Conservation (phyloP, 306 rosid genomes). For the Castanea crenata region DNA sequence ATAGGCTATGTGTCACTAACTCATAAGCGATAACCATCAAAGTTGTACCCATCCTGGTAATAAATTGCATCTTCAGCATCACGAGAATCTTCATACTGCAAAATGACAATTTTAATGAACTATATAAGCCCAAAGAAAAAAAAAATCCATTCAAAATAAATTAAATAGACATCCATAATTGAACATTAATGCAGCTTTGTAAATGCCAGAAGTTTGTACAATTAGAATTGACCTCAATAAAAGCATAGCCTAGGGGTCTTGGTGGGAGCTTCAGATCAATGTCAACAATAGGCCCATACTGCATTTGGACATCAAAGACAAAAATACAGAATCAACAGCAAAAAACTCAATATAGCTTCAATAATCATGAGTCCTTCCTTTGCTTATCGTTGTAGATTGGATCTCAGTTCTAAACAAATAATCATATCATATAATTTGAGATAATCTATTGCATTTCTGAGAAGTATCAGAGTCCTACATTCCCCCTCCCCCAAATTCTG, state of each 20-base stretch:
- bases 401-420: background rate
- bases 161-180: background rate
- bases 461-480: background rate
- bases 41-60: conserved; percentile 67
- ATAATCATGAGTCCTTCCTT: background rate
- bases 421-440: background rate
- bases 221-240: conserved; percentile 63
- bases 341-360: background rate
- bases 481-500: background rate
- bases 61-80: conserved; percentile 80
- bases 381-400: background rate
- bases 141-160: too few species aligned
- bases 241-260: conserved; percentile 90
- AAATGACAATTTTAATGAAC: background rate
- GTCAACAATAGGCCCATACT: conserved; percentile 91
- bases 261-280: conserved; percentile 92
- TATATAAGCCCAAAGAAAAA: background rate
- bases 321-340: background rate
- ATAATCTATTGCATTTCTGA: background rate
- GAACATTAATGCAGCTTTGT: background rate
- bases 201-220: background rate
- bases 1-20: conserved; percentile 34
- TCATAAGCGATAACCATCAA: conserved; percentile 68
- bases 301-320: conserved; percentile 21
- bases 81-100: conserved; percentile 78